phyloP scores from a whole-genome alignment of 108 stramenopile genomes.

The Cyclotella sp. region DNA sequence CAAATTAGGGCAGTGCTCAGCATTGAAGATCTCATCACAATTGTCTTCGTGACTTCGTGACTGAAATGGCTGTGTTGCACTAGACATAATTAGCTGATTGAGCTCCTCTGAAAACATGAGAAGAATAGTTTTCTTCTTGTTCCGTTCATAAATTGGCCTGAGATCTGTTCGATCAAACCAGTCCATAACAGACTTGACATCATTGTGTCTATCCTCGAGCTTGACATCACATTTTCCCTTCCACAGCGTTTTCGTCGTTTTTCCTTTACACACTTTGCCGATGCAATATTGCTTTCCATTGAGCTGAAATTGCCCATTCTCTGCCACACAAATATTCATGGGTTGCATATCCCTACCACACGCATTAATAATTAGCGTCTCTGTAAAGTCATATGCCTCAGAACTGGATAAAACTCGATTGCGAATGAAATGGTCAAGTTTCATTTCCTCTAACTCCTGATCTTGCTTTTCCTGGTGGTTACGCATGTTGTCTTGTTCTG shows the following conservation, averaged over 20 bases:
- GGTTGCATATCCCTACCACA: not conserved
- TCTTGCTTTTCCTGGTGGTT: not conserved
- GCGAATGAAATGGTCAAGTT: not conserved
- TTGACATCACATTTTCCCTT: not conserved
- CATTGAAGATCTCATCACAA: no score
- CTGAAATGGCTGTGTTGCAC: not conserved
- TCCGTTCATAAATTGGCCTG: not conserved
- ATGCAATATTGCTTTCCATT: not conserved
- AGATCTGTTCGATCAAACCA: constrained; percentile 2
- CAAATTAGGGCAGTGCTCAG: no score
- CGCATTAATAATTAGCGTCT: not conserved
- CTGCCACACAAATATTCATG: not conserved
- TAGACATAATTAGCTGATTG: not conserved
- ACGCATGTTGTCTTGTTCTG: not conserved
- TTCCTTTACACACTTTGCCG: not conserved
- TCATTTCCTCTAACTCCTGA: not conserved
- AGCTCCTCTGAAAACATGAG: not conserved
- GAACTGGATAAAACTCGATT: not conserved
- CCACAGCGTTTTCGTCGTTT: not conserved
- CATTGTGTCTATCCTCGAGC: not conserved
- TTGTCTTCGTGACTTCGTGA: no score
- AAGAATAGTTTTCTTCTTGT: not conserved
- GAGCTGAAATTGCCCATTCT: not conserved
- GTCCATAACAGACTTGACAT: not conserved
- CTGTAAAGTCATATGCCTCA: constrained; percentile 1